Evolutionary conservation across 225 moss, liverwort and hornwort genomes (phyloP).

Genomic region (Sphagnum contortum): DNA sequence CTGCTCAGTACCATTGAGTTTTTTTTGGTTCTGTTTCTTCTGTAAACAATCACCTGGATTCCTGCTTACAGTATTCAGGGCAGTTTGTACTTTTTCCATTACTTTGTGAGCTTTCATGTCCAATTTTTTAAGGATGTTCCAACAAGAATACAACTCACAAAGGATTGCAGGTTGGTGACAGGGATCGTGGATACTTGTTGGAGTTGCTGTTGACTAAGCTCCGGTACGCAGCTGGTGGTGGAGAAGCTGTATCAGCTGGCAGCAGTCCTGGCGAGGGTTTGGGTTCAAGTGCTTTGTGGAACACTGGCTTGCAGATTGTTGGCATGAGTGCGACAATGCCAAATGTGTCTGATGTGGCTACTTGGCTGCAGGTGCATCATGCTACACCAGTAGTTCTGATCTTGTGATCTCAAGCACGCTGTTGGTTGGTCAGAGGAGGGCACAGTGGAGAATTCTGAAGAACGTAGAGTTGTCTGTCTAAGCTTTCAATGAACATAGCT

Average conservation of each 20-base stretch:
- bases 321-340: slow-evolving; percentile 99
- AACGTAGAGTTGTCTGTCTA: no score
- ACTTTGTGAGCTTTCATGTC: no score
- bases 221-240: slow-evolving; percentile 82
- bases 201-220: slow-evolving; percentile 95
- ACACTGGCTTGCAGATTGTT: slow-evolving; percentile 68
- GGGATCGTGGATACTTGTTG: slow-evolving; percentile 90
- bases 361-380: slow-evolving; percentile 71
- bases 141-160: no score
- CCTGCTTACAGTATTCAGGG: no score
- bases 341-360: slow-evolving; percentile 75
- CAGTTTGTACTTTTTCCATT: no score
- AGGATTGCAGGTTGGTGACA: slow-evolving; percentile 74
- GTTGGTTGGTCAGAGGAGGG: no score
- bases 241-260: slow-evolving; percentile 32
- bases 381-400: neutral
- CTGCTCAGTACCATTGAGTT: no score
- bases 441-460: neutral
- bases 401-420: neutral
- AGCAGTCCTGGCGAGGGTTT: slow-evolving; percentile 29
- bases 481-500: no score
- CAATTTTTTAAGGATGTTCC: no score
- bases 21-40: no score
- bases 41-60: no score
- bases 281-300: slow-evolving; percentile 35